Evolutionary conservation across 495 filamentous ascomycete genomes (phyloP), one percentile per base, ranked within the genome.

Genomic region (Cudoniella acicularis): DNA sequence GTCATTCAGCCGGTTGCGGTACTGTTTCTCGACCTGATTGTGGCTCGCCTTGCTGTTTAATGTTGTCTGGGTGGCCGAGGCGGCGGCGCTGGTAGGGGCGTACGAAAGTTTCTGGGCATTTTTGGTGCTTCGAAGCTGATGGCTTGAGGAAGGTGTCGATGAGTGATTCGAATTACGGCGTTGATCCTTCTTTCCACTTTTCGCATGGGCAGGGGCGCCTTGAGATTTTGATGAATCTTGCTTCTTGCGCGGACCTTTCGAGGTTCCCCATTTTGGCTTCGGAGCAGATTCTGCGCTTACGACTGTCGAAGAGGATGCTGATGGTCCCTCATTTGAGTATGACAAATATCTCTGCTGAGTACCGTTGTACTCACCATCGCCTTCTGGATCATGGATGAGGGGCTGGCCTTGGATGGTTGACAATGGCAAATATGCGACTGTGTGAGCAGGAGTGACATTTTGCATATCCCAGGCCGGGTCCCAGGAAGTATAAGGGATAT

Each of bases 1-100:
- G 2, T 67, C 64, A 48, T 79, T 79, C 11, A 79, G 70, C n/a
- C 76, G 55, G 63, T 73, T 76, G 11, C 76, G 73, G 61, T 79
- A 79, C 61, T 79, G 72, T 60, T 79, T 79, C 64, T 79, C 76
- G 10, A 79, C 75, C 40, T 72, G 63, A 61, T 77, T 79, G 49
- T 79, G 76, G 11, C 41, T 47, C 2, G 6, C 22, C 21, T 20
- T 36, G 30, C 30, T 36, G 30, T 36, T 36, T 13, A 13, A 6
- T 36, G 30, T 4, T 36, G 30, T 4, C 30, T 36, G 30, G 4
- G 30, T 13, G 6, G 30, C 13, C 30, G 30, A 36, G 13, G 4
- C 13, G 13, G 6, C 30, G 30, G 30, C 30, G 4, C 30, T 13
- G 30, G n/a, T n/a, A n/a, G n/a, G n/a, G n/a, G n/a, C 30, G 30